Conservation (phyloP, 805 yeast genomes). For the Spencermartinsiella europaea region DNA sequence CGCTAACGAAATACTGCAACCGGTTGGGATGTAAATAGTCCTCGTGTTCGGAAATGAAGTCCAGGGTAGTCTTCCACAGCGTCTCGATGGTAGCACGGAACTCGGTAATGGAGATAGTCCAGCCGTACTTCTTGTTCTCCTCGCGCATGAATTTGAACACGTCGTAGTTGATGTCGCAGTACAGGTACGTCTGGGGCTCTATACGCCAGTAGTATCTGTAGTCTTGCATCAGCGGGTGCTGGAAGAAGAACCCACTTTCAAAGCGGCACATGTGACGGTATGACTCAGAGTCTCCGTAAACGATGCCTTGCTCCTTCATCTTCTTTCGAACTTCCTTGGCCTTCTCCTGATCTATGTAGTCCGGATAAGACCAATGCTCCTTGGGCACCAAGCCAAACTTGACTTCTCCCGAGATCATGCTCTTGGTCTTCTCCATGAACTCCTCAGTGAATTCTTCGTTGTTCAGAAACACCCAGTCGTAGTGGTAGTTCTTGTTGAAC, state of each 20-base stretch:
- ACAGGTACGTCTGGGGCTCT: slow-evolving; percentile 60
- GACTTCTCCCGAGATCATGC: slow-evolving; percentile 53
- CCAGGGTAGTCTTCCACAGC: slow-evolving; percentile 53
- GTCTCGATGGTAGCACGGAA: slow-evolving; percentile 55
- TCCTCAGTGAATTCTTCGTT: slow-evolving; percentile 57
- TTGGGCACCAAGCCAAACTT: slow-evolving; percentile 57
- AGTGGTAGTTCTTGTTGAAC: slow-evolving; percentile 55
- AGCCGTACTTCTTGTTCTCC: slow-evolving; percentile 58
- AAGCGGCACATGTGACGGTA: slow-evolving; percentile 81
- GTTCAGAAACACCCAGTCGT: slow-evolving; percentile 78
- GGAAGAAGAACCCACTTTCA: slow-evolving; percentile 68
- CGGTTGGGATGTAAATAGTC: slow-evolving; percentile 54
- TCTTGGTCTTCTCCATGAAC: slow-evolving; percentile 46
- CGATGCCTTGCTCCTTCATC: slow-evolving; percentile 41
- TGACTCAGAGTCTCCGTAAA: slow-evolving; percentile 54
- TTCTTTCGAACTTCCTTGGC: slow-evolving; percentile 43
- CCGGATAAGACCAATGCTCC: slow-evolving; percentile 68
- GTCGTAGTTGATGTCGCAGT: slow-evolving; percentile 60
- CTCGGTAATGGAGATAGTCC: slow-evolving; percentile 61
- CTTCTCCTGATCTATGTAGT: slow-evolving; percentile 50
- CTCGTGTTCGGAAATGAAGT: slow-evolving; percentile 42
- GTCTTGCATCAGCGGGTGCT: slow-evolving; percentile 51
- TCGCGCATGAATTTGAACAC: slow-evolving; percentile 55
- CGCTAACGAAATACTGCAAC: slow-evolving; percentile 57
- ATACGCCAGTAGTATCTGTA: slow-evolving; percentile 74